Conservation (phyloP, 2,329 filamentous ascomycete species). For the Fusarium xylarioides region DNA sequence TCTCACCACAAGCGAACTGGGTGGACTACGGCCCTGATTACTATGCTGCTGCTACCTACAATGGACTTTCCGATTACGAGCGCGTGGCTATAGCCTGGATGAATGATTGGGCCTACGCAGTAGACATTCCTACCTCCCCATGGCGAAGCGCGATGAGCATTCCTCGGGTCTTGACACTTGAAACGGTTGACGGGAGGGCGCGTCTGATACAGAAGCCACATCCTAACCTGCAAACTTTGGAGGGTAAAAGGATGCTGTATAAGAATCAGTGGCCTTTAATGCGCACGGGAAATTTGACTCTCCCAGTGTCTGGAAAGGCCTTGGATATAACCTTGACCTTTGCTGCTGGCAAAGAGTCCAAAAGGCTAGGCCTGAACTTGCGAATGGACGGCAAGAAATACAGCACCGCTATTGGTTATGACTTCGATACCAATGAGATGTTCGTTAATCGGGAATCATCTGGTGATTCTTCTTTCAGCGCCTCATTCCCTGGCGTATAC, state of each 20-base stretch:
- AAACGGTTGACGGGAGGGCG: rapidly evolving
- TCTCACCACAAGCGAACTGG: neutral
- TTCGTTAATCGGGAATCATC: neutral
- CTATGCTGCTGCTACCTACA: neutral
- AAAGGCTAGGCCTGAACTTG: neutral
- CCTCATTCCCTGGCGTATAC: neutral
- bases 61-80: neutral
- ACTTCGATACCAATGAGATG: neutral
- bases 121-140: neutral
- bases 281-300: neutral
- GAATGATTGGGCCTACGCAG: neutral
- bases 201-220: neutral
- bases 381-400: neutral
- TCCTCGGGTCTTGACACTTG: neutral
- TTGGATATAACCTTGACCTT: neutral
- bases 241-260: neutral
- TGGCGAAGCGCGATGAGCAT: neutral
- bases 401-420: neutral
- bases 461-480: neutral
- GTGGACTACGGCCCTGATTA: neutral
- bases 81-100: neutral
- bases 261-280: neutral
- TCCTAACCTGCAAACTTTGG: rapidly evolving
- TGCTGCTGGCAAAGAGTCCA: neutral
- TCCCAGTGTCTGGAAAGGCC: neutral